These are phyloP conservation scores for Amanita subjunquillea DNA, from an alignment of 768 basidiomycete genomes.

Conservation along the genomic window DNA sequence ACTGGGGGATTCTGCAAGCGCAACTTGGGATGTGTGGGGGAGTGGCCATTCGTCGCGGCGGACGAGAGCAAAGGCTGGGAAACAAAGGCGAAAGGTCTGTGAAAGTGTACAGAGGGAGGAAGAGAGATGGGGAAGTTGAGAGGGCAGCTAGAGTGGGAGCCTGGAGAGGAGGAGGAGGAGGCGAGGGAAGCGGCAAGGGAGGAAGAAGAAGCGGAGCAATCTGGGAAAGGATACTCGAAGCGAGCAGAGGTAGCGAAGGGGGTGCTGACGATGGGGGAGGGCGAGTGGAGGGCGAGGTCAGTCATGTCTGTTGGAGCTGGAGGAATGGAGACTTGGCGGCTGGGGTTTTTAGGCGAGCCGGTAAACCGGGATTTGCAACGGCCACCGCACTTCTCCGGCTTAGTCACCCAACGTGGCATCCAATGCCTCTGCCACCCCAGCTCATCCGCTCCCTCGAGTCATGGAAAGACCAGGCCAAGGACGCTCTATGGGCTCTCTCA, in stretches of 20 bases:
- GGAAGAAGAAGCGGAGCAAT: neutral
- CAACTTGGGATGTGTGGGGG: constrained; percentile 16
- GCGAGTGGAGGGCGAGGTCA: constrained; percentile 1
- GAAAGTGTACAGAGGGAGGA: constrained; percentile 5
- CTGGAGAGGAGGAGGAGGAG: constrained; percentile 5
- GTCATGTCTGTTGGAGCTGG: neutral
- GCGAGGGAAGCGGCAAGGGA: constrained; percentile 4
- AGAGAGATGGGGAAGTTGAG: constrained; percentile 9
- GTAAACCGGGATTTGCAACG: no score
- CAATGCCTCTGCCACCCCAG: constrained; percentile 22
- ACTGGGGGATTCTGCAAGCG: constrained; percentile 13
- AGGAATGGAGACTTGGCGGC: neutral
- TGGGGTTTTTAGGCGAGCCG: neutral
- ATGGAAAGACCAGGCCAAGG: constrained; percentile 67
- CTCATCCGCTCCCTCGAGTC: constrained; percentile 41
- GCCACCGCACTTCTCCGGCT: neutral
- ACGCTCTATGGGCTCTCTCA: constrained; percentile 73
- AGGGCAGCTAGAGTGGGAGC: neutral
- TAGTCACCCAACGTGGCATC: neutral
- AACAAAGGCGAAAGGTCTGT: constrained; percentile 7
- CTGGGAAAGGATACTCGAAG: constrained; percentile 24
- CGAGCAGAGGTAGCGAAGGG: constrained; percentile 20
- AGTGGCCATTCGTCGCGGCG: neutral
- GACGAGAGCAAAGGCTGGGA: neutral
- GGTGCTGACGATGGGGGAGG: constrained; percentile 20